Conservation (phyloP, 108 stramenopile genomes). For the Tribonema minus region DNA sequence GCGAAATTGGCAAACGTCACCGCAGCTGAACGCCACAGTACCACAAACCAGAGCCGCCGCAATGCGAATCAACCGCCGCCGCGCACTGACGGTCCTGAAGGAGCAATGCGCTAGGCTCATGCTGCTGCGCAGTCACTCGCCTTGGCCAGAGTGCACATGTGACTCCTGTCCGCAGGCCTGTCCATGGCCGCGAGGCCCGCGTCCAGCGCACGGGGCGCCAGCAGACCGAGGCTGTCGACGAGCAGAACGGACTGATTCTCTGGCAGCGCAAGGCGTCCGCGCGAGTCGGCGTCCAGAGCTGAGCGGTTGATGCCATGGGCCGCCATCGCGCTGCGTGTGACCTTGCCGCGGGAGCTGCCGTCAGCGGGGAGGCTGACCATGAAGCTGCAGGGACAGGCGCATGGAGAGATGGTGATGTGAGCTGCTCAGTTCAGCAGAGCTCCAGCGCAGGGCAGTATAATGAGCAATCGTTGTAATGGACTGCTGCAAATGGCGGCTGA, state of each 20-base stretch:
- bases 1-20: no score
- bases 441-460: not conserved
- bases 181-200: not conserved
- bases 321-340: constrained; percentile 18
- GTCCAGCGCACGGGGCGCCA: constrained; percentile 7
- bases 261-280: constrained; percentile 14
- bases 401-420: no score
- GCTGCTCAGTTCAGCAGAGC: no score
- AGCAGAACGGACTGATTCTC: constrained; percentile 24
- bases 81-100: no score
- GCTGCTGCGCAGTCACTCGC: no score
- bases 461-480: no score
- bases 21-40: no score
- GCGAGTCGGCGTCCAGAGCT: constrained; percentile 9
- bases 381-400: no score
- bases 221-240: constrained; percentile 12
- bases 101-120: no score
- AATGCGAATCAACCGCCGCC: no score
- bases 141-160: constrained; percentile 25
- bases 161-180: constrained; percentile 18
- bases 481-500: no score
- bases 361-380: constrained; percentile 19
- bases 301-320: constrained; percentile 16
- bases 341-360: constrained; percentile 13
- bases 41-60: no score